Percentiles rank a stretch among this genome's conserved stretches.
phyloP scores from a whole-genome alignment of 148 eudicot species.

The Beta vulgaris region DNA sequence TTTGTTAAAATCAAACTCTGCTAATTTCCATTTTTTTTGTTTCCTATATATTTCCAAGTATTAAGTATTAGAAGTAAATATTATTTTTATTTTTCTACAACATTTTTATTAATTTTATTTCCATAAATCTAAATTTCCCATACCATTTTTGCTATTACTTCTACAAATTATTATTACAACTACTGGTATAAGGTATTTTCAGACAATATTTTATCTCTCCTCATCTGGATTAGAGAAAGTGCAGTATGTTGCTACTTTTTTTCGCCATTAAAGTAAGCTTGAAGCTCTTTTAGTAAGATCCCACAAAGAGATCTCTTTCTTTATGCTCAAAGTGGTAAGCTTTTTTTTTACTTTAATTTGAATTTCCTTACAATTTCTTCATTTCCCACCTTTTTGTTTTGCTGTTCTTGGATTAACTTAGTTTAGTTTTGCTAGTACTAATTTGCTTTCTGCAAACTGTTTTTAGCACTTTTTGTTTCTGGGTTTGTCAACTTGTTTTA shows the following conservation, averaged over 20 bases:
- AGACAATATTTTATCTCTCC: background rate
- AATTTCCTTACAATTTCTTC: background rate
- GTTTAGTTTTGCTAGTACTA: background rate
- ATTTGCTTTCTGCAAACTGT: background rate
- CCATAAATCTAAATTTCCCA: background rate
- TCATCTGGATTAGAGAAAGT: background rate
- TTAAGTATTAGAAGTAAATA: background rate
- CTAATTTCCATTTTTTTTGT: background rate
- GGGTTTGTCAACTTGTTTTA: background rate
- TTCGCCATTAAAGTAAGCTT: slow-evolving; percentile 7
- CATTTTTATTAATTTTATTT: background rate
- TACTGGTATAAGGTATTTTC: background rate
- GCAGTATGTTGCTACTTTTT: slow-evolving; percentile 2
- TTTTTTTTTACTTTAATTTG: background rate
- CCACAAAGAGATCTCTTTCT: slow-evolving; percentile 2
- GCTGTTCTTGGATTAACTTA: background rate
- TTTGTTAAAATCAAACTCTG: background rate
- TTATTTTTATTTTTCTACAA: background rate
- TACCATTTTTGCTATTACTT: background rate
- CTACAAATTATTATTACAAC: background rate
- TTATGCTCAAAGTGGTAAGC: background rate
- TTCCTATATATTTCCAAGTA: background rate
- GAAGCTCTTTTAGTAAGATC: background rate
- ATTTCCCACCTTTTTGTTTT: background rate
- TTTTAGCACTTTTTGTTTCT: background rate